Percentiles rank a stretch among this genome's conserved stretches.
phyloP scores from a whole-genome alignment of 176 grass and related monocot genomes.

The Triticum turgidum region DNA sequence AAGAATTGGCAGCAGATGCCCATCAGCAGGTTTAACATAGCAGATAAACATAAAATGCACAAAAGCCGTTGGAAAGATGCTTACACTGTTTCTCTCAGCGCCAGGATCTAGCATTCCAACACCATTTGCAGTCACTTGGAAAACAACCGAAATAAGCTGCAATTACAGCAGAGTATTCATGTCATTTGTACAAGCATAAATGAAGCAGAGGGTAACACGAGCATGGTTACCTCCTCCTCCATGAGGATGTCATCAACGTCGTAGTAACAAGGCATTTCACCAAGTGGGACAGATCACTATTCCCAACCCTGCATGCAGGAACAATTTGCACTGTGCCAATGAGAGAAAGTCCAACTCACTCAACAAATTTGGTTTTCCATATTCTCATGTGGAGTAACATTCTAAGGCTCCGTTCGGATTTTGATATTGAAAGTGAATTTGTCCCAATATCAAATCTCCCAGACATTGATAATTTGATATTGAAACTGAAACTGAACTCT shows the following conservation, averaged over 20 bases:
- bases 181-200: background rate
- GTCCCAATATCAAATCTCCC: background rate
- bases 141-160: constrained; percentile 70
- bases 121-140: constrained; percentile 73
- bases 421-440: background rate
- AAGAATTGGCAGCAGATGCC: background rate
- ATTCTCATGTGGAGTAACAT: too few species aligned
- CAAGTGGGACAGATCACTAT: background rate
- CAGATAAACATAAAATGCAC: background rate
- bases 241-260: constrained; percentile 81
- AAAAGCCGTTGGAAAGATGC: background rate
- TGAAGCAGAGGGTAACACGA: background rate
- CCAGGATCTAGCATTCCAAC: constrained; percentile 82
- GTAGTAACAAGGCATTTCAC: constrained; percentile 64
- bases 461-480: too few species aligned
- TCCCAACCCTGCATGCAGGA: background rate
- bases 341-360: background rate
- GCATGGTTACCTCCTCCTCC: constrained; percentile 66
- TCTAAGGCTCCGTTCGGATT: background rate
- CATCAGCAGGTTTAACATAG: background rate
- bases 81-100: constrained; percentile 71
- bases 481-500: background rate
- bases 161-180: background rate
- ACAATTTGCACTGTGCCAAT: background rate
- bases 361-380: background rate